Base-by-base conservation (phyloP, 2,329 filamentous ascomycete species). In the Colletotrichum australisinense region DNA sequence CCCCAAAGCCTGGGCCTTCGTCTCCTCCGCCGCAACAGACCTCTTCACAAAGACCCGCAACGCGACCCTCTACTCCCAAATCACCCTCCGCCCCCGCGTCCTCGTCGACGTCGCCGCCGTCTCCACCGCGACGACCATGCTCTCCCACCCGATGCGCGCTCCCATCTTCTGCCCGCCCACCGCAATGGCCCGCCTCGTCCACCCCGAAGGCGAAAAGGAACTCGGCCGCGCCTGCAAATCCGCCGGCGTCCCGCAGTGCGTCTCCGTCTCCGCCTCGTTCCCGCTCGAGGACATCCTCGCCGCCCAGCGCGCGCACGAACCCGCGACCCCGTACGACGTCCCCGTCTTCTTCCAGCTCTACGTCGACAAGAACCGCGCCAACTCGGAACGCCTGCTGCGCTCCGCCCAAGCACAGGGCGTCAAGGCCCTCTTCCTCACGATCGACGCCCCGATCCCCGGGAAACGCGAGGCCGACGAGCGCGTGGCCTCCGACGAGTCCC, bases 1-100 rank as follows among this genome's bases (percentile, higher is more conserved):
- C 9, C 86, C 87, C 26, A 93, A 93, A 77, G 89, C 91, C n/a
- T 93, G 90, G 90, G 92, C 91, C 0, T 93, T 93, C 77, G 89
- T 91, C 78, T 92, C 90, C 24, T 92, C 90, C 9, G 92, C 91
- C 2, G 89, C 91, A 12, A 93, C 90, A 6, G 92, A 88, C 77
- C 80, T 84, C n/a, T 86, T 87, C 77, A 89, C 92, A 49, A 89
- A 91, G 60, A 76, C 74, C 63, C 85, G 86, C 63, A 93, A 93
- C 79, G 85, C 83, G 28, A 83, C 85, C 0, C 83, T 86, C 74
- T 91, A 91, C 76, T 82, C 85, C 53, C 81, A 86, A 30, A 91
- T 93, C 75, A 86, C 85, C 79, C 86, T 93, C 5, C 88, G 91
- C 0, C 91, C 90, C 0, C 85, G 90, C 24, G 85, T 91, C 32